Evolutionary conservation across 805 yeast genomes (phyloP).

Genomic region (Blastobotrys chiropterorum): DNA sequence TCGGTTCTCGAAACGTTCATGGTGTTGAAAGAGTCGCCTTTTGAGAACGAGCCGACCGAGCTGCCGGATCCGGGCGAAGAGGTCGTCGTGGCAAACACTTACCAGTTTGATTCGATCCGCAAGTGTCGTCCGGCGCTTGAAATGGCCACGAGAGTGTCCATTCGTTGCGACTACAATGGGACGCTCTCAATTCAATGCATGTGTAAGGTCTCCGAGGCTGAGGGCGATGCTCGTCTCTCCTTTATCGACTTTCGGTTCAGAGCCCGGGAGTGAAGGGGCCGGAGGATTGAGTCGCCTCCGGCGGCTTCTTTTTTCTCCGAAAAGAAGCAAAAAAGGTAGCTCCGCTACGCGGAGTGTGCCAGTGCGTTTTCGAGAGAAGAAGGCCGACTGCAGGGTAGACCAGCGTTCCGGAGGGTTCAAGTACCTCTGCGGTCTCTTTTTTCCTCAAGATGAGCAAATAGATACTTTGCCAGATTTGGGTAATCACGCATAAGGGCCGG

Average conservation of each 20-base stretch:
- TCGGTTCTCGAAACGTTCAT: conserved; percentile 56
- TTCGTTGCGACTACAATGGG: conserved; percentile 51
- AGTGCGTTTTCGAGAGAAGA: too few relatives aligned
- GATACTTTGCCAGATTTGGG: too few relatives aligned
- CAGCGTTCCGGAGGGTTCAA: too few relatives aligned
- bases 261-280: conserved; percentile 10
- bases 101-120: conserved; percentile 43
- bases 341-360: too few relatives aligned
- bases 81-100: conserved; percentile 29
- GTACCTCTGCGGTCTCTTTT: too few relatives aligned
- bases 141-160: conserved; percentile 46
- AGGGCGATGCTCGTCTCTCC: conserved; percentile 22
- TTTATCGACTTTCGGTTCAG: conserved; percentile 27
- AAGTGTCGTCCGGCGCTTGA: conserved; percentile 44
- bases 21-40: conserved; percentile 15
- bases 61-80: background rate
- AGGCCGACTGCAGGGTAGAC: too few relatives aligned
- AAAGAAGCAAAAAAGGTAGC: too few relatives aligned
- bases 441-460: too few relatives aligned
- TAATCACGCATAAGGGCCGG: too few relatives aligned
- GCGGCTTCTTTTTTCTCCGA: background rate
- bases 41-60: conserved; percentile 25
- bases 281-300: background rate
- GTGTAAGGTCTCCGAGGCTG: conserved; percentile 25
- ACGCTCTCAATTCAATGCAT: conserved; percentile 41